phyloP scores from a whole-genome alignment of 1,284 basidiomycete genomes.

The Pascua guehoae region DNA sequence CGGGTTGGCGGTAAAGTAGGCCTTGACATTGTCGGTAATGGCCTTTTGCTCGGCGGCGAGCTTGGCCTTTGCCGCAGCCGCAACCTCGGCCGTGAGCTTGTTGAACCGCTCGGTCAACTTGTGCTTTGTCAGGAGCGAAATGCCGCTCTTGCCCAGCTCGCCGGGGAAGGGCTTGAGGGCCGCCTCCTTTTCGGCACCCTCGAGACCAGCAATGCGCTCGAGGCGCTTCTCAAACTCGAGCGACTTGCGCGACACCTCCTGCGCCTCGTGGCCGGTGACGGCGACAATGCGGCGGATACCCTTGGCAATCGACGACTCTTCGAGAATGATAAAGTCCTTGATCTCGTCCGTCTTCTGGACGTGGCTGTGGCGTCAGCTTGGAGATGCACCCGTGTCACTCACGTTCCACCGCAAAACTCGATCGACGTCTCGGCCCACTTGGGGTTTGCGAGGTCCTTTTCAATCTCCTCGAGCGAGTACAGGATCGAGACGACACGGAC shows the following conservation, averaged over 20 bases:
- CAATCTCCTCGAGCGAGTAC: slow-evolving; percentile 80
- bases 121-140: slow-evolving; percentile 78
- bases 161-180: slow-evolving; percentile 77
- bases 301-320: slow-evolving; percentile 97
- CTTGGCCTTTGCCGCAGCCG: slow-evolving; percentile 79
- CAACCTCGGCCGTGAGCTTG: slow-evolving; percentile 73
- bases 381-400: slow-evolving; percentile 33
- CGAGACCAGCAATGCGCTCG: slow-evolving; percentile 60
- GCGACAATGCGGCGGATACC: slow-evolving; percentile 92
- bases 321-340: slow-evolving; percentile 88
- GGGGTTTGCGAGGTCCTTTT: slow-evolving; percentile 76
- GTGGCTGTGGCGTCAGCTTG: slow-evolving; percentile 57
- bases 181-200: slow-evolving; percentile 78
- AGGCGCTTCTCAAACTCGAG: slow-evolving; percentile 64
- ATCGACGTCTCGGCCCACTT: slow-evolving; percentile 88
- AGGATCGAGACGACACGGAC: slow-evolving; percentile 91
- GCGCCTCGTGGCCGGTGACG: slow-evolving; percentile 90
- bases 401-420: slow-evolving; percentile 97
- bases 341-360: slow-evolving; percentile 94
- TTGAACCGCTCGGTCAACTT: slow-evolving; percentile 72
- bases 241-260: slow-evolving; percentile 70
- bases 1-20: slow-evolving; percentile 73
- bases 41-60: slow-evolving; percentile 74
- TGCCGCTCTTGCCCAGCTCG: slow-evolving; percentile 87
- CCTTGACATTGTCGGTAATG: slow-evolving; percentile 64